A percentile compares a stretch with the other conserved stretches of the same genome.
These are phyloP conservation scores for Esteya vermicola DNA, from an alignment of 2,329 filamentous ascomycete species.

Conservation along the genomic window DNA sequence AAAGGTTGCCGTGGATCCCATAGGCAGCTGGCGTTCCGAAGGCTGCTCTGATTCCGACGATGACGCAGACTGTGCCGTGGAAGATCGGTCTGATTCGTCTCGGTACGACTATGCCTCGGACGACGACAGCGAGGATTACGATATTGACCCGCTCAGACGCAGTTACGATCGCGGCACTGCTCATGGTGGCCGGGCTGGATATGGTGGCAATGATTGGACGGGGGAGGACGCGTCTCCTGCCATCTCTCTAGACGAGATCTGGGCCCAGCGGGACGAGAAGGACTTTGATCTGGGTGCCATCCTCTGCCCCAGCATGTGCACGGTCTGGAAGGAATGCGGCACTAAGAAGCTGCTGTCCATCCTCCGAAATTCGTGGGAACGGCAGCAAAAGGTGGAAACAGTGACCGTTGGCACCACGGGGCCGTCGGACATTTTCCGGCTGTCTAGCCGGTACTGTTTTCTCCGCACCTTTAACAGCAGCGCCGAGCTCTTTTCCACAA, in stretches of 20 bases:
- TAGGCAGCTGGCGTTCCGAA: too few species aligned
- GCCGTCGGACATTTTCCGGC: slow-evolving; percentile 3
- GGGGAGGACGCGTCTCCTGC: too few species aligned
- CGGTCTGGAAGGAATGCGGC: slow-evolving; percentile 1
- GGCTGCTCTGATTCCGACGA: too few species aligned
- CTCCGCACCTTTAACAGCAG: slow-evolving; percentile 35
- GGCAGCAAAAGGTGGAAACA: background rate
- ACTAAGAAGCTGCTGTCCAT: background rate
- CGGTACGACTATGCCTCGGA: background rate
- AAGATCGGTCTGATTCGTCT: background rate
- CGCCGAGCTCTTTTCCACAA: slow-evolving; percentile 29
- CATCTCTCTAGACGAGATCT: too few species aligned
- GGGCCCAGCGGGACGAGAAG: background rate
- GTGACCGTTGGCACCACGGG: background rate
- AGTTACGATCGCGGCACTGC: background rate
- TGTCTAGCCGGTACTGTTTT: slow-evolving; percentile 17
- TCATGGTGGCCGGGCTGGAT: too few species aligned
- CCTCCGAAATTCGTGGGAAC: slow-evolving; percentile 1
- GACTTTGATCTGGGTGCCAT: slow-evolving; percentile 2
- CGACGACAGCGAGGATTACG: background rate
- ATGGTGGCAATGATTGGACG: too few species aligned
- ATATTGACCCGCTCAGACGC: too few species aligned
- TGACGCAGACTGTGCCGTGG: background rate
- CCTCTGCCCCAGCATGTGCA: slow-evolving; percentile 7
- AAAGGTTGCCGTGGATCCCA: too few species aligned